Conservation (phyloP, 257 asterid species). For the Hygrophila difformis region DNA sequence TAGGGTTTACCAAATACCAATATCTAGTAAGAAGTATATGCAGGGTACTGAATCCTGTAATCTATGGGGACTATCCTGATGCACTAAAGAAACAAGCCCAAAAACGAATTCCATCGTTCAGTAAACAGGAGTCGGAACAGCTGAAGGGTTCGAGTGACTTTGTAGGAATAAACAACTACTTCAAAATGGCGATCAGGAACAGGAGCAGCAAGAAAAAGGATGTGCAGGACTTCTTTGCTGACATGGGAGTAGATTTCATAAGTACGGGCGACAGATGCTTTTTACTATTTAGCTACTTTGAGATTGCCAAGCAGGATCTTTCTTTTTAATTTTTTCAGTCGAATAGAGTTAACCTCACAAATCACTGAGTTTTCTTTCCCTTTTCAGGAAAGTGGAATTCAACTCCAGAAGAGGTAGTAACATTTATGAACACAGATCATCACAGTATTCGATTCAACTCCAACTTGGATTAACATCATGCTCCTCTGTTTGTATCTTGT, state of each 20-base stretch:
- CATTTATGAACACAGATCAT: neutral
- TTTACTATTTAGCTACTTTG: too few species aligned
- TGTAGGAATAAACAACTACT: constrained; percentile 46
- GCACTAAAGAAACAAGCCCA: constrained; percentile 34
- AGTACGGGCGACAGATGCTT: too few species aligned
- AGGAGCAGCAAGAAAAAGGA: constrained; percentile 15
- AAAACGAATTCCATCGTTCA: constrained; percentile 40
- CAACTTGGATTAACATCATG: neutral
- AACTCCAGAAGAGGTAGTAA: neutral
- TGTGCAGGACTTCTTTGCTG: constrained; percentile 22
- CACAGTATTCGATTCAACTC: neutral
- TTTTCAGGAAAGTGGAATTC: too few species aligned
- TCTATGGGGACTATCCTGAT: constrained; percentile 62
- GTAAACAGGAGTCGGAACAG: constrained; percentile 30
- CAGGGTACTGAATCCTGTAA: constrained; percentile 50
- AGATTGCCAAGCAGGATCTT: too few species aligned
- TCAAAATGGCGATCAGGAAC: constrained; percentile 22
- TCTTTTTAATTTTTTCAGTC: too few species aligned
- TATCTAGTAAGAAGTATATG: neutral
- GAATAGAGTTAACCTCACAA: too few species aligned
- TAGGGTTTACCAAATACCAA: too few species aligned
- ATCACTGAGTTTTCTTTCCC: too few species aligned
- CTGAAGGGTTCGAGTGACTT: constrained; percentile 55
- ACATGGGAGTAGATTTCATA: constrained; percentile 18
- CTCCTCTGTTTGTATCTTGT: too few species aligned